Conservation (phyloP, 208 protist species). For the Lotmaria passim region DNA sequence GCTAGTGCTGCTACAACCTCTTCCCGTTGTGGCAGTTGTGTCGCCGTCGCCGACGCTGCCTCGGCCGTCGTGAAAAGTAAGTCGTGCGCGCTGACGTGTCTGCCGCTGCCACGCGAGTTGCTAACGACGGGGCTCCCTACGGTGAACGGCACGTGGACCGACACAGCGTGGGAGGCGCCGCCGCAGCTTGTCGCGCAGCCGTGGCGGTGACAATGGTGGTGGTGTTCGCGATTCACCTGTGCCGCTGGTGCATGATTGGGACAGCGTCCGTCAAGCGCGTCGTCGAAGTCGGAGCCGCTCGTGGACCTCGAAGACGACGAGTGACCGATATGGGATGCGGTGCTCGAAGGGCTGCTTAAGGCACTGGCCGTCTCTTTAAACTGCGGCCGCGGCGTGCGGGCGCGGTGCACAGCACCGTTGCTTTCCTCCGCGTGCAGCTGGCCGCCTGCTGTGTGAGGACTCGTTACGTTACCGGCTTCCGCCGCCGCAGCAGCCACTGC, state of each 20-base stretch:
- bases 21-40: conserved; percentile 8
- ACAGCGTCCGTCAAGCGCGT: not conserved
- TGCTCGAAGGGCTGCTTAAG: not conserved
- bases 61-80: conserved; percentile 17
- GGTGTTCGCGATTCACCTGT: not conserved
- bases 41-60: not conserved
- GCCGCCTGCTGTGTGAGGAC: not conserved
- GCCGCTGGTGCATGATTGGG: not conserved
- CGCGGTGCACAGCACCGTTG: not conserved
- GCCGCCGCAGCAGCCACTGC: not conserved
- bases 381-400: not conserved
- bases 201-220: not conserved
- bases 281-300: conserved; percentile 9
- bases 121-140: conserved; percentile 7
- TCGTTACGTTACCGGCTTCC: not conserved
- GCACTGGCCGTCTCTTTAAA: conserved; percentile 1
- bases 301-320: not conserved
- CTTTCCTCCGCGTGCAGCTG: not conserved
- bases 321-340: not conserved
- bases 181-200: not conserved
- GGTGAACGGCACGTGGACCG: conserved; percentile 25
- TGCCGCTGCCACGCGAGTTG: not conserved
- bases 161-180: conserved; percentile 8
- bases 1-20: conserved; percentile 16
- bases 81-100: conserved; percentile 7